Conservation (phyloP, 768 basidiomycete species). For the Tulasnella sp. region DNA sequence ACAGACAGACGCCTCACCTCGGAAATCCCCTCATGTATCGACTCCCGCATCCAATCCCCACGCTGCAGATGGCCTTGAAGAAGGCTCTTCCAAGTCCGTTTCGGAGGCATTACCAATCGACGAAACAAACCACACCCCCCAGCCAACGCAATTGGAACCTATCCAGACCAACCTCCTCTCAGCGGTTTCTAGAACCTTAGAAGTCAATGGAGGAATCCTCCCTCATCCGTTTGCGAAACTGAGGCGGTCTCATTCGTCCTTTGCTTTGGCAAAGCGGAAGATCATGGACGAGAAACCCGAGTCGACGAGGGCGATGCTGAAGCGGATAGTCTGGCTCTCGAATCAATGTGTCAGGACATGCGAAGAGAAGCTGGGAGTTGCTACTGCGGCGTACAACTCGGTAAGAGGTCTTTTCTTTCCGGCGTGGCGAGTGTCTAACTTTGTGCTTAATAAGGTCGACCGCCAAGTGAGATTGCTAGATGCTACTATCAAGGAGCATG, state of each 20-base stretch:
- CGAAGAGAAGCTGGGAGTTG: constrained; percentile 72
- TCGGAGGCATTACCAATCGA: background rate
- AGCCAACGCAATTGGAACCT: background rate
- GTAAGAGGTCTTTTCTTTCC: constrained; percentile 36
- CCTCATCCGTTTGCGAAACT: background rate
- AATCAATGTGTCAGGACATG: constrained; percentile 49
- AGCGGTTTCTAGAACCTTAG: background rate
- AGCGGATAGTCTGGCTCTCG: constrained; percentile 37
- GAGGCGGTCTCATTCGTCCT: constrained; percentile 5
- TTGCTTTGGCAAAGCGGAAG: background rate
- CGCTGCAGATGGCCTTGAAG: background rate
- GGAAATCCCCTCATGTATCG: background rate
- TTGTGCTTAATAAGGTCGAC: constrained; percentile 48
- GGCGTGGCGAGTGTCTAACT: background rate
- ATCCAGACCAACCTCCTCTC: background rate
- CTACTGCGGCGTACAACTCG: constrained; percentile 60
- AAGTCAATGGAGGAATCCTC: background rate
- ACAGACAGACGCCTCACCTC: background rate
- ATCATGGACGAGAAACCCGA: background rate
- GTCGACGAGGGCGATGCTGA: background rate
- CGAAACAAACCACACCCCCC: background rate
- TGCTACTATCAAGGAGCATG: constrained; percentile 58
- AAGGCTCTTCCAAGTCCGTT: background rate
- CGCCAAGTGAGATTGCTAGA: constrained; percentile 72
- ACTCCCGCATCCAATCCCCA: background rate